A percentile compares a stretch with the other conserved stretches of the same genome.
phyloP scores from a whole-genome alignment of 768 basidiomycete species.

The Agaricus subrufescens region DNA sequence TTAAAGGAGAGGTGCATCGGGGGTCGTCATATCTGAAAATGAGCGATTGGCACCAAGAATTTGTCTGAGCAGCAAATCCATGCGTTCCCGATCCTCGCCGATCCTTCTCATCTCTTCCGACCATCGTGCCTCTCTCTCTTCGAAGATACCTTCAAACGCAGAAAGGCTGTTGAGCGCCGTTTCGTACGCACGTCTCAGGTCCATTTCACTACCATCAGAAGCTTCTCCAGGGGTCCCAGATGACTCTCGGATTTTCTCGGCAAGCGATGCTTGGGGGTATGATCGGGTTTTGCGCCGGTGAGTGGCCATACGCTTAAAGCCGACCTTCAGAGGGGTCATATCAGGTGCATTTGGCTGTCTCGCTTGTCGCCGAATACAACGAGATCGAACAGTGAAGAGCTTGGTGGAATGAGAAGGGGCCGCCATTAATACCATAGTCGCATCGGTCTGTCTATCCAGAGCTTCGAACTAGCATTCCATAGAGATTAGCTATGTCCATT shows the following conservation, averaged over 20 bases:
- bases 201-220: conserved; percentile 55
- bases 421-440: conserved; percentile 70
- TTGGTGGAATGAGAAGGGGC: conserved; percentile 71
- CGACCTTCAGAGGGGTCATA: conserved; percentile 47
- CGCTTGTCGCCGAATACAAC: conserved; percentile 60
- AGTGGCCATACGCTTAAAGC: conserved; percentile 56
- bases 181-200: conserved; percentile 64
- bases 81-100: conserved; percentile 60
- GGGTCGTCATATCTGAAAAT: not conserved
- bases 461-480: conserved; percentile 56
- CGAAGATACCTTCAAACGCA: conserved; percentile 59
- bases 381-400: conserved; percentile 58
- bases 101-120: conserved; percentile 64
- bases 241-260: conserved; percentile 44
- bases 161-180: conserved; percentile 64
- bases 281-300: conserved; percentile 46
- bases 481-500: not conserved
- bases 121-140: conserved; percentile 65
- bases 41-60: conserved; percentile 44
- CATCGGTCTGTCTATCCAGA: conserved; percentile 76
- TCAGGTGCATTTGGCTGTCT: conserved; percentile 39
- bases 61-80: conserved; percentile 63
- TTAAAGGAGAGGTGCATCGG: not conserved
- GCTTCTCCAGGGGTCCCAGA: conserved; percentile 45
- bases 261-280: conserved; percentile 33